These are phyloP conservation scores for Mycena crocata DNA, from an alignment of 768 basidiomycete genomes.

Conservation along the genomic window DNA sequence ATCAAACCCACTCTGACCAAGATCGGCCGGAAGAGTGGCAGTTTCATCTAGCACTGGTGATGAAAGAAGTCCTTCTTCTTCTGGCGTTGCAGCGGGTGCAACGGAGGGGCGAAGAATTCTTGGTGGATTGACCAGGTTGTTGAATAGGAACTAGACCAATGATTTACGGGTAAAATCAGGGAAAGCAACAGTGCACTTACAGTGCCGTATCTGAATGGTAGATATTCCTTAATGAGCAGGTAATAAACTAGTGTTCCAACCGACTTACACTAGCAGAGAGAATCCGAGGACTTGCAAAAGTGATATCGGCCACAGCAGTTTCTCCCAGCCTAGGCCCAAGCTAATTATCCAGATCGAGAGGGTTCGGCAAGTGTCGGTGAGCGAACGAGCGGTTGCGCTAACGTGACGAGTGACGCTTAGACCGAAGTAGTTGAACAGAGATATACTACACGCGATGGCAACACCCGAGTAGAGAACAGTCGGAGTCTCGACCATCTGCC, in stretches of 20 bases:
- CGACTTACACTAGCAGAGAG: conserved; percentile 84
- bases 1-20: conserved; percentile 88
- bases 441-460: conserved; percentile 81
- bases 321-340: conserved; percentile 91
- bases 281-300: conserved; percentile 89
- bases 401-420: conserved; percentile 93
- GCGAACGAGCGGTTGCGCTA: conserved; percentile 90
- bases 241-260: conserved; percentile 24
- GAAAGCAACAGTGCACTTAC: conserved; percentile 52
- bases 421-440: conserved; percentile 90
- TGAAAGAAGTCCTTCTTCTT: conserved; percentile 67
- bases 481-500: conserved; percentile 86
- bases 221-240: conserved; percentile 13
- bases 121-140: conserved; percentile 79
- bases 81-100: conserved; percentile 59
- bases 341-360: conserved; percentile 96
- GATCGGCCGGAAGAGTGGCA: conserved; percentile 81
- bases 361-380: conserved; percentile 96
- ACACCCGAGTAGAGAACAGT: conserved; percentile 74
- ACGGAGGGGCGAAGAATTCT: conserved; percentile 62
- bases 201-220: conserved; percentile 79
- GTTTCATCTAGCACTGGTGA: conserved; percentile 74
- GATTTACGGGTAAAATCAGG: conserved; percentile 24
- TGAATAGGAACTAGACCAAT: conserved; percentile 82
- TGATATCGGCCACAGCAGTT: conserved; percentile 82